phyloP scores from a whole-genome alignment of 352 stramenopile genomes.

The Phytophthora citricola region DNA sequence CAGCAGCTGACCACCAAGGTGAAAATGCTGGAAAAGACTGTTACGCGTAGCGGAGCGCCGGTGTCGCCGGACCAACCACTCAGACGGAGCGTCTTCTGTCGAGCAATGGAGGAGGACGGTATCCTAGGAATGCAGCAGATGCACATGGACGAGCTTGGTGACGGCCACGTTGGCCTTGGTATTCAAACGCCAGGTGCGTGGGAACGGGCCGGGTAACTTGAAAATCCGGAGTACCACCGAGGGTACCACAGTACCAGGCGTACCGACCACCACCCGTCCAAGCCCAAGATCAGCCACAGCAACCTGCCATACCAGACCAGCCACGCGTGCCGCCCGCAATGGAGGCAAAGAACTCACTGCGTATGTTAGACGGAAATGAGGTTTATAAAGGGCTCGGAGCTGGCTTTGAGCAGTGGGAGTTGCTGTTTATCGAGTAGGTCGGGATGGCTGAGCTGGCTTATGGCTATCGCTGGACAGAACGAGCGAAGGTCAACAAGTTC shows the following conservation, averaged over 20 bases:
- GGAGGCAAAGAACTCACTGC: background rate
- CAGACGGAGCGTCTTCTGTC: conserved; percentile 7
- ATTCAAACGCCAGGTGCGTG: conserved; percentile 6
- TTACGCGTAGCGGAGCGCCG: background rate
- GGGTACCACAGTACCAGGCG: background rate
- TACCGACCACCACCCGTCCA: background rate
- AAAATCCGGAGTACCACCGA: background rate
- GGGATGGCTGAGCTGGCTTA: conserved; percentile 2
- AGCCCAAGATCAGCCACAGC: background rate
- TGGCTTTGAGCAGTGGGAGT: conserved; percentile 9
- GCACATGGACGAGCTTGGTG: background rate
- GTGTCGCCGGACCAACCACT: conserved; percentile 3
- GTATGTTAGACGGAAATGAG: conserved; percentile 3
- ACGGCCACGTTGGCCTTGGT: background rate
- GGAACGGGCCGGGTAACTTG: background rate
- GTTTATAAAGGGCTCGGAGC: conserved; percentile 5
- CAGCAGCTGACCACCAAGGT: background rate
- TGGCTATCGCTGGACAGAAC: conserved; percentile 1
- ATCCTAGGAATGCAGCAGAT: conserved; percentile 1
- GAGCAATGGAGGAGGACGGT: conserved; percentile 1
- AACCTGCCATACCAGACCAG: background rate
- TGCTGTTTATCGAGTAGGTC: conserved; percentile 13
- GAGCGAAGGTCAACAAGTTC: conserved; percentile 14
- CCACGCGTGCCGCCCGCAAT: background rate
- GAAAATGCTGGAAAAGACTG: conserved; percentile 3